Evolutionary conservation across 2,329 filamentous ascomycete species (phyloP), one percentile per base, ranked within the genome.

Genomic region (Reticulascus tulasneorum): DNA sequence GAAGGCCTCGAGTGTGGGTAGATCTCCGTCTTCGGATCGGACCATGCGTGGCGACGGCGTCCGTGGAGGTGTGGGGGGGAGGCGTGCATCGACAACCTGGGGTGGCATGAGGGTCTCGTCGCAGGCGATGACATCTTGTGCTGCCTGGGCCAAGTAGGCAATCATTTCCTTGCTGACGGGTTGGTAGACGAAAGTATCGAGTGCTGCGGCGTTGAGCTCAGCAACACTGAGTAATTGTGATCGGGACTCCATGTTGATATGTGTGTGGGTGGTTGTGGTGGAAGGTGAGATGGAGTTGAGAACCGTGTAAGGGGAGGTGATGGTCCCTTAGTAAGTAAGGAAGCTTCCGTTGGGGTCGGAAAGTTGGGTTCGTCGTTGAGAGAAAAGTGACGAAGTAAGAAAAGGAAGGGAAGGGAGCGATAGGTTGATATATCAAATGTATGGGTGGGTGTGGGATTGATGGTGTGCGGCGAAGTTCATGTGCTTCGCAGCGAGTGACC

Each of bases 1-100:
- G 73, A 97, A 98, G 40, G 82, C 77, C 62, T 95, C 87, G 23
- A 97, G 70, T 0, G 85, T 82, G 4, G 93, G 93, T 21, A 98
- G 71, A 37, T 66, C 58, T 42, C 63, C 66, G 49, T 77, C 71
- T 37, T 68, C 66, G 40, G 56, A 64, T 33, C 59, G 60, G 11
- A 71, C 61, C 46, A 46, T 66, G 48, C 51, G 69, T 51, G 54
- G 71, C 47, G 55, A 66, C 47, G 57, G 71, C 29, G 69, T 70
- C 51, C 63, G 58, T 10, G 75, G 71, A 16, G 76, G 74, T 13
- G 75, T 70, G 28, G 69, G 66, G 34, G 69, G 63, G 10, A 55
- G 59, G 39, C 57, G 55, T 51, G 50, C 60, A 55, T 40, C 65
- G 55, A 50, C 56, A 52, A 48, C 51, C 31, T 55, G 55, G 32